Evolutionary conservation across 345 rosid species (phyloP).

Genomic region (Lepidium africanum): DNA sequence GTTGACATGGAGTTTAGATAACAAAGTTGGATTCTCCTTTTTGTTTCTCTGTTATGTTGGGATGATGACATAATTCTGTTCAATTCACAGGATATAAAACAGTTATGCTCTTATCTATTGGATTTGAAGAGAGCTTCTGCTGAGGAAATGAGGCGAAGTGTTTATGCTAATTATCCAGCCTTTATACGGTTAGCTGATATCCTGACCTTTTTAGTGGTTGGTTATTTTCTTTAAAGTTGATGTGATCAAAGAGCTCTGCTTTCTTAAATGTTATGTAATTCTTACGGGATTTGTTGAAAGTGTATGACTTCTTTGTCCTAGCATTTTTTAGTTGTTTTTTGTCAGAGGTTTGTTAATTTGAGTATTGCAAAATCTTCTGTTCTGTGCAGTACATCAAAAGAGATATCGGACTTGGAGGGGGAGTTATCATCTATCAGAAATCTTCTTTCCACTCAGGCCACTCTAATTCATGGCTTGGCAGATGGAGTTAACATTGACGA

Average conservation of each 20-base stretch:
- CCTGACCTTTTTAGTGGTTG: not conserved
- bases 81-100: slow-evolving; percentile 74
- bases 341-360: not conserved
- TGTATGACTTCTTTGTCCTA: not conserved
- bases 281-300: not conserved
- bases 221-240: not conserved
- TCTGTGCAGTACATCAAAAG: slow-evolving; percentile 80
- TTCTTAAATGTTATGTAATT: not conserved
- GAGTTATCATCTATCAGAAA: slow-evolving; percentile 91
- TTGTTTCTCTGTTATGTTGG: not conserved
- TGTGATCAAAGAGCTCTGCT: not conserved
- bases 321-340: not conserved
- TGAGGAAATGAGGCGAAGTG: slow-evolving; percentile 97
- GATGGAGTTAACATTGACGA: slow-evolving; percentile 78
- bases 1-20: not conserved
- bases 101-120: slow-evolving; percentile 67
- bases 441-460: slow-evolving; percentile 88
- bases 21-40: not conserved
- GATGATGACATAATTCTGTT: not conserved
- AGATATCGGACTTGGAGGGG: slow-evolving; percentile 98
- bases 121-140: slow-evolving; percentile 98
- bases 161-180: slow-evolving; percentile 94
- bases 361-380: not conserved
- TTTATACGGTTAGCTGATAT: slow-evolving; percentile 65
- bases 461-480: slow-evolving; percentile 83